Evolutionary conservation across 768 basidiomycete species (phyloP), one percentile per base, ranked within the genome.

Genomic region (Boletus speciosus): DNA sequence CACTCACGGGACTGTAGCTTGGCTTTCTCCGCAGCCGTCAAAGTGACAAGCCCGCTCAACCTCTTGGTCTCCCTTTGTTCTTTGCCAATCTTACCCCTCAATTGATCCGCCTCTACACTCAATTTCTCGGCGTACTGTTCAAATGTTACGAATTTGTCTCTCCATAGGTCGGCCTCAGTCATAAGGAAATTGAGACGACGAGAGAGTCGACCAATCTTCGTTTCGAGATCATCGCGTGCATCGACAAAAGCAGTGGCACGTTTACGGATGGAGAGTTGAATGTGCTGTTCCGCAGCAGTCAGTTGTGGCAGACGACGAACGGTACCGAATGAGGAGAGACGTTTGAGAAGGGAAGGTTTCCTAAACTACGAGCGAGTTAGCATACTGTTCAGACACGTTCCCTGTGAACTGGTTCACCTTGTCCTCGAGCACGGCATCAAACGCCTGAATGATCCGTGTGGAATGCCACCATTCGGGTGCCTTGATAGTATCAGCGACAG

Each of bases 391-490:
- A 23, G 6, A 41, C 40, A 5, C 27, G 31, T 40, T 25, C 4
- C 0, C 4, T 14, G 32, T 21, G 12, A 34, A 39, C 29, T 21
- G 27, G 25, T 40, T 64, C 72, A 90, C 90, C 80, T 84, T 90
- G 64, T 95, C 90, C 59, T 88, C 84, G 51, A 97, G 77, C 36
- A 96, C 91, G 44, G 76, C 77, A 67, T 96, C 93, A 57, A 97
- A 93, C 12, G 92, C 93, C 61, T 89, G 86, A 49, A 97, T 89
- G 62, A 96, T 90, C 45, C 87, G 84, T 3, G 90, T 91, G 32
- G 89, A 90, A 63, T 93, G 86, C 93, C 93, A 97, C 94, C 94
- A 97, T 59, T 86, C 85, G 0, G 94, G 94, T 37, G 91, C 78
- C 64, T 90, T 88, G 65, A 96, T 89, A 60, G 89, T 86, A 64